These are phyloP conservation scores for Helotiales sp. DNA, from an alignment of 2,329 filamentous ascomycete species.

Conservation along the genomic window DNA sequence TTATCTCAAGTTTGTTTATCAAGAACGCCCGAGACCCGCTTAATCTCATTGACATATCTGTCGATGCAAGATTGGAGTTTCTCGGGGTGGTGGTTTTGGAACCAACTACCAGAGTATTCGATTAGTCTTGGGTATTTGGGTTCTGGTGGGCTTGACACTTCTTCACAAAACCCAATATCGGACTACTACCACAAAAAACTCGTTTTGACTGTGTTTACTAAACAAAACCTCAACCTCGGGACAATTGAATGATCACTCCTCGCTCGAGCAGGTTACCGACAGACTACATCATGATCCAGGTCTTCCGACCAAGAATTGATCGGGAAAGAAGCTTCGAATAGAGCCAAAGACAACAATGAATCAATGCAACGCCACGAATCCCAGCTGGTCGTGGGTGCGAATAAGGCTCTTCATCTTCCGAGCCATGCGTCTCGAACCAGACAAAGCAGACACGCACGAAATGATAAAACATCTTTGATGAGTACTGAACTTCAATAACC, in stretches of 20 bases:
- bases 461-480: too few relatives aligned
- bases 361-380: too few relatives aligned
- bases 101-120: not conserved
- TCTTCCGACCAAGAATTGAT: not conserved
- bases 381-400: too few relatives aligned
- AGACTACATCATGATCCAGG: not conserved
- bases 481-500: too few relatives aligned
- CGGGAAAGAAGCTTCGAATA: too few relatives aligned
- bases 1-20: constrained; percentile 39
- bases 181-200: too few relatives aligned
- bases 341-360: too few relatives aligned
- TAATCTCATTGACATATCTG: constrained; percentile 46
- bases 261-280: not conserved
- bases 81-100: constrained; percentile 34
- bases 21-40: constrained; percentile 38
- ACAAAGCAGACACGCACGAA: too few relatives aligned
- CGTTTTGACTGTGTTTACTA: not conserved
- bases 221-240: not conserved
- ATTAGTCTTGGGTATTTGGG: not conserved
- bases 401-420: too few relatives aligned
- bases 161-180: too few relatives aligned
- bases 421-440: too few relatives aligned
- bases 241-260: not conserved
- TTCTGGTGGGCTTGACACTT: too few relatives aligned
- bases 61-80: constrained; percentile 43